These are phyloP conservation scores for Mycena sanguinolenta DNA, from an alignment of 768 basidiomycete species.

Conservation along the genomic window DNA sequence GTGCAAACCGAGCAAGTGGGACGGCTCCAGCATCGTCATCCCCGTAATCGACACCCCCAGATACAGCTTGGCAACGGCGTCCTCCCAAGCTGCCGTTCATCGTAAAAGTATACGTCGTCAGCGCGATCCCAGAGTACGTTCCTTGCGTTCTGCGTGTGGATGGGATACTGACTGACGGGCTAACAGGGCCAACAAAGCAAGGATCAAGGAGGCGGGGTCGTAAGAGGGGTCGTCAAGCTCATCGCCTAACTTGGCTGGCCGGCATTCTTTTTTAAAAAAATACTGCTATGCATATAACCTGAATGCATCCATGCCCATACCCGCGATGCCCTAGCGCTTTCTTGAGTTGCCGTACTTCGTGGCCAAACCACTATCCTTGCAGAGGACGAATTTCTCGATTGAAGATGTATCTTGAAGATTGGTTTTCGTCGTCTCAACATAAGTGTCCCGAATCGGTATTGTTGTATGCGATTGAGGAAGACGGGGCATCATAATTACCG, in stretches of 20 bases:
- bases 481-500: too few species aligned
- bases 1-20: too few species aligned
- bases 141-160: background rate
- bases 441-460: too few species aligned
- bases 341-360: too few species aligned
- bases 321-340: too few species aligned
- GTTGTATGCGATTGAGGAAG: too few species aligned
- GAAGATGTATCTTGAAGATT: too few species aligned
- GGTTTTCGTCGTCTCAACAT: too few species aligned
- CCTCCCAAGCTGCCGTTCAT: constrained; percentile 95
- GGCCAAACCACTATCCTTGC: too few species aligned
- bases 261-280: constrained; percentile 41
- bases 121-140: constrained; percentile 82
- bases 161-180: constrained; percentile 14
- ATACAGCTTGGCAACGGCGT: constrained; percentile 93
- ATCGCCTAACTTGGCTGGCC: constrained; percentile 74
- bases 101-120: constrained; percentile 97
- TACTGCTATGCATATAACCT: constrained; percentile 37
- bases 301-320: constrained; percentile 30
- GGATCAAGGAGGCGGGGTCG: constrained; percentile 95
- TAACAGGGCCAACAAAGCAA: constrained; percentile 61
- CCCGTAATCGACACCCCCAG: constrained; percentile 93
- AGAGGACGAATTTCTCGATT: too few species aligned
- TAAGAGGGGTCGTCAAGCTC: constrained; percentile 94
- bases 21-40: constrained; percentile 87